Base-by-base conservation (phyloP, 116 monocot species). In the Iris pallida region DNA sequence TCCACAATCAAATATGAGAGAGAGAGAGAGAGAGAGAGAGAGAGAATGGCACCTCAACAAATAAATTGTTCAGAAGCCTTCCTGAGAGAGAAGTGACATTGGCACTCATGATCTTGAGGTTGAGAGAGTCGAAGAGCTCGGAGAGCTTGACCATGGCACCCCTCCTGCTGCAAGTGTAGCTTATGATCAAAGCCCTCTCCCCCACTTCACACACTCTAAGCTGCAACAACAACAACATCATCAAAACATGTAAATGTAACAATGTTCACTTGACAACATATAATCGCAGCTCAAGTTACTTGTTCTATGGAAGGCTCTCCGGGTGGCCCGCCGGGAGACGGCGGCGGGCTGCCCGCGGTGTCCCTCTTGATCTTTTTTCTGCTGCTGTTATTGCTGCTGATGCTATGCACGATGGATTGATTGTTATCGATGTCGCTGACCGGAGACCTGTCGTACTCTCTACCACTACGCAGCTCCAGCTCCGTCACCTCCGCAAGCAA, bases 41-140 rank as follows among this genome's bases (percentile, higher is more conserved):
- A 51, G 4, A 2, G 30, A 30, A 30, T 30, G 30, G 30, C 30
- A 68, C 68, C 68, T 68, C 68, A 57, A 68, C 14, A 8, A 90
- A 73, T 30, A 93, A 16, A 14, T 85, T 93, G 75, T 87, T 82
- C 2, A 82, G 48, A 19, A 93, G 76, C 41, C 65, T 82, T 0
- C 76, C 87, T 9, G 89, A 73, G 59, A 93, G 63, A 16, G 80
- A 75, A 12, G 90, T 85, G 59, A 94, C 79, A 79, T 73, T 94
- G 46, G 94, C 85, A 2, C 80, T 72, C 69, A 88, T 69, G 30
- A 80, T 78, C 20, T 75, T 81, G 67, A 94, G 81, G 46, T 78
- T 66, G 20, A 94, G 85, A 1, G 79, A 79, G 72, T 83, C 70
- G 47, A 94, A 66, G 42, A 73, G 69, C 66, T 86, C 53, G 48